phyloP scores from a whole-genome alignment of 805 yeast genomes.

The Zygosaccharomyces kombuchaensis region DNA sequence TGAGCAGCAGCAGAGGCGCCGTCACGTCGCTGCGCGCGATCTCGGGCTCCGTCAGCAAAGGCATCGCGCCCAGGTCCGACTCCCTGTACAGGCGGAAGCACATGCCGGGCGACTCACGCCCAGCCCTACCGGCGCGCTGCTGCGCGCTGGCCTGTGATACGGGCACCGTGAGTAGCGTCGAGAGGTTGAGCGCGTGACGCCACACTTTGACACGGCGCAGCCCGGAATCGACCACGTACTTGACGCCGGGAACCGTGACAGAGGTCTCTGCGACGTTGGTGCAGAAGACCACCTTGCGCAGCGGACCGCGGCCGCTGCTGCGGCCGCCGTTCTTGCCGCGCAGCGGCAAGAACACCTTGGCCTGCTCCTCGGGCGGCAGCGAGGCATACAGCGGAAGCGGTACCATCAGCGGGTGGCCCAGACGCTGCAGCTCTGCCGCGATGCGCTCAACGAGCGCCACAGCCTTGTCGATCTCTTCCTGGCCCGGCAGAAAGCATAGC shows the following conservation, averaged over 20 bases:
- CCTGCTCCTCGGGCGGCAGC: constrained; percentile 78
- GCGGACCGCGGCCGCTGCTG: constrained; percentile 36
- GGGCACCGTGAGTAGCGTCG: constrained; percentile 89
- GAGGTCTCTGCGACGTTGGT: constrained; percentile 99
- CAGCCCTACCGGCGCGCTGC: constrained; percentile 98
- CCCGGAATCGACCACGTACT: constrained; percentile 91
- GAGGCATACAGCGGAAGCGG: constrained; percentile 93
- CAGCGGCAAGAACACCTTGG: constrained; percentile 58
- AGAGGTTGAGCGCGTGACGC: constrained; percentile 87
- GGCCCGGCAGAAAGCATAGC: constrained; percentile 91
- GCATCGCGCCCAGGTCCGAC: constrained; percentile 55
- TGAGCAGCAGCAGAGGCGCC: constrained; percentile 77
- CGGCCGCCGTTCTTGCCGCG: too few relatives aligned
- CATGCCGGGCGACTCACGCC: constrained; percentile 92
- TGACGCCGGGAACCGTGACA: constrained; percentile 89
- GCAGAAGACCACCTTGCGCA: constrained; percentile 82
- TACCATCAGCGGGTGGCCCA: constrained; percentile 60
- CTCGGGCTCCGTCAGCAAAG: constrained; percentile 87
- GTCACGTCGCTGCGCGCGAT: constrained; percentile 82
- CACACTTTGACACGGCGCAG: constrained; percentile 89
- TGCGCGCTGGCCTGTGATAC: constrained; percentile 91
- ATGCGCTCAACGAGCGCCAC: constrained; percentile 55
- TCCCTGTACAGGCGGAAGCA: constrained; percentile 83
- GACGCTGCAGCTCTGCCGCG: constrained; percentile 57
- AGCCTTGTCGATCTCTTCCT: constrained; percentile 91